Evolutionary conservation across 73 alveolate genomes (phyloP).

Genomic region (Tetrahymena thermophila): DNA sequence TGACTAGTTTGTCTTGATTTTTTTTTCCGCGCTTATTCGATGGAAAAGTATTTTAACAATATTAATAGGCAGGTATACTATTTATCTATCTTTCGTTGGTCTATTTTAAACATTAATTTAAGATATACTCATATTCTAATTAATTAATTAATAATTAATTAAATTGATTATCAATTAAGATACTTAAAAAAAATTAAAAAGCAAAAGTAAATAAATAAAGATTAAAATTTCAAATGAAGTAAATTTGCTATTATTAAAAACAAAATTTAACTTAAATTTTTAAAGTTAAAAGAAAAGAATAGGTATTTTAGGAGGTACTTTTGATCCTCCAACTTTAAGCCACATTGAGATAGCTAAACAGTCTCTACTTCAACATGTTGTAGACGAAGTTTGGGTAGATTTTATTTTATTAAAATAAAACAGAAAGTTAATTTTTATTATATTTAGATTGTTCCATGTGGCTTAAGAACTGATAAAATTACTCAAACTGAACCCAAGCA

Average conservation of each 20-base stretch:
- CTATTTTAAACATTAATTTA: too few relatives aligned
- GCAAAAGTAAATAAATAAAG: too few relatives aligned
- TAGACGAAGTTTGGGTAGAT: slow-evolving; percentile 46
- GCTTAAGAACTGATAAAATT: not conserved
- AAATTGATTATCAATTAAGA: not conserved
- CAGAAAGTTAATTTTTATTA: not conserved
- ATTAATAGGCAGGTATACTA: too few relatives aligned
- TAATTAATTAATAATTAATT: too few relatives aligned
- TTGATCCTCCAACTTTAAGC: slow-evolving; percentile 81
- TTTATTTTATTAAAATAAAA: not conserved
- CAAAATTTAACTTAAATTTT: not conserved
- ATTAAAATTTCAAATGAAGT: not conserved
- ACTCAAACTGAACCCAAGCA: not conserved
- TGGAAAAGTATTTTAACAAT: not conserved
- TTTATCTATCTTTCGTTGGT: too few relatives aligned
- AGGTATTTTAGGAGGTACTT: slow-evolving; percentile 75
- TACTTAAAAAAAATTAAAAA: too few relatives aligned
- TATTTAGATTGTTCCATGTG: not conserved
- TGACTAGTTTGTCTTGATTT: not conserved
- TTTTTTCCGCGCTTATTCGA: not conserved
- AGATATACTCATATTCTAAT: not conserved
- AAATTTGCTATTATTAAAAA: not conserved
- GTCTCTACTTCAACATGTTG: slow-evolving; percentile 12
- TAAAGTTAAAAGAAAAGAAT: slow-evolving; percentile 11
- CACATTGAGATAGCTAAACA: slow-evolving; percentile 65